Evolutionary conservation across 768 basidiomycete genomes (phyloP).

Genomic region (Tulasnella sp.): DNA sequence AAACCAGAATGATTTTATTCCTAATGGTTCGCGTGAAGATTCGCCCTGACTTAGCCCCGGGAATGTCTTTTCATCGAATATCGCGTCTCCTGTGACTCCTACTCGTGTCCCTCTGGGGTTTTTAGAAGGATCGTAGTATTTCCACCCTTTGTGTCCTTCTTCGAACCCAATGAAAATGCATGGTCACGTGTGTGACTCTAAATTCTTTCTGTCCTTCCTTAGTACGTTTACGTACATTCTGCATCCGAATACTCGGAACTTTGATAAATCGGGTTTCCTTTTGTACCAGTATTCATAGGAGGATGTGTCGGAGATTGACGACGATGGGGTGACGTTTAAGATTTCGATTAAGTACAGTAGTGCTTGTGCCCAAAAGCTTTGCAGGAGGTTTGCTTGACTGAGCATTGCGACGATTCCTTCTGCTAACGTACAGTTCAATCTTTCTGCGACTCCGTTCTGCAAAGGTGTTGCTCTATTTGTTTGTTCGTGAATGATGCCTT

Average conservation of each 20-base stretch:
- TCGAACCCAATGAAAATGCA: constrained; percentile 6
- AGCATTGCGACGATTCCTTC: too few relatives aligned
- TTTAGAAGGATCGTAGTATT: too few relatives aligned
- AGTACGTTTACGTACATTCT: constrained; percentile 42
- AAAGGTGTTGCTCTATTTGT: too few relatives aligned
- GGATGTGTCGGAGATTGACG: constrained; percentile 2
- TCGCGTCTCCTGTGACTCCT: constrained; percentile 1
- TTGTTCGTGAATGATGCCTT: too few relatives aligned
- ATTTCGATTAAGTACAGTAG: constrained; percentile 6
- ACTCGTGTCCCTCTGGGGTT: too few relatives aligned
- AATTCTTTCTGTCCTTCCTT: constrained; percentile 35
- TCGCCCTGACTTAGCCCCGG: too few relatives aligned
- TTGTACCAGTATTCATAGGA: constrained; percentile 30
- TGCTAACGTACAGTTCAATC: too few relatives aligned
- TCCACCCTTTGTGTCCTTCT: constrained; percentile 11
- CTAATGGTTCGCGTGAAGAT: too few relatives aligned
- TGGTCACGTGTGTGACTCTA: neutral
- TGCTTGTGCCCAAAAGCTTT: constrained; percentile 12
- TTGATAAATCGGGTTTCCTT: constrained; percentile 32
- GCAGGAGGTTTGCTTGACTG: neutral
- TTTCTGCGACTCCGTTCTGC: too few relatives aligned
- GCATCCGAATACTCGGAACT: constrained; percentile 43
- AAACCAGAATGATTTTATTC: too few relatives aligned
- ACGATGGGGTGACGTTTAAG: neutral
- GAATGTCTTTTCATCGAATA: constrained; percentile 7